These are phyloP conservation scores for Mucor indicus DNA, from an alignment of 371 early-diverging fungal genomes.

Conservation along the genomic window DNA sequence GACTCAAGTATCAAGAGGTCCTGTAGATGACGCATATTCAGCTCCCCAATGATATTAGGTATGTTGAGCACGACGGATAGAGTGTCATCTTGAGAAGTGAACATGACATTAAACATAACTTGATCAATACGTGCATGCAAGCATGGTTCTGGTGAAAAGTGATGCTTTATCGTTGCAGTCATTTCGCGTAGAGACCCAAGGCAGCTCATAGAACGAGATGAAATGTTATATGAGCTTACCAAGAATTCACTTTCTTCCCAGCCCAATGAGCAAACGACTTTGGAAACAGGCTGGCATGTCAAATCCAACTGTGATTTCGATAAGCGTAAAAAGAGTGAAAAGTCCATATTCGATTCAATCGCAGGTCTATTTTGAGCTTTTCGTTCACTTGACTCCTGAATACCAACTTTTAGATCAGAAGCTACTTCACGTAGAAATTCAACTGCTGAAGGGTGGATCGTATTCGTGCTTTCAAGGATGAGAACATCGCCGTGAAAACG, in stretches of 20 bases:
- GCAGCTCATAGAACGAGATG: constrained; percentile 54
- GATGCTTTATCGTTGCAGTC: constrained; percentile 67
- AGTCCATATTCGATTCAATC: constrained; percentile 26
- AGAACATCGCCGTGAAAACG: constrained; percentile 66
- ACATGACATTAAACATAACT: constrained; percentile 55
- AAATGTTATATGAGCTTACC: constrained; percentile 37
- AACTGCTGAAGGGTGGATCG: constrained; percentile 70
- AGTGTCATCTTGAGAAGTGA: constrained; percentile 44
- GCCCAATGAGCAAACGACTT: constrained; percentile 69
- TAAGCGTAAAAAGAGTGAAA: constrained; percentile 52
- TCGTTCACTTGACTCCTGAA: constrained; percentile 49
- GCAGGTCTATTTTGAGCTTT: constrained; percentile 24
- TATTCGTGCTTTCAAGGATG: constrained; percentile 75
- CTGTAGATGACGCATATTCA: constrained; percentile 79
- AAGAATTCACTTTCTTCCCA: constrained; percentile 74
- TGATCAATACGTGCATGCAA: constrained; percentile 60
- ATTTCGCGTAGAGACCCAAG: constrained; percentile 58
- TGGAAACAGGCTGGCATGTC: constrained; percentile 77
- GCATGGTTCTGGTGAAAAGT: constrained; percentile 83
- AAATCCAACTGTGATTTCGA: constrained; percentile 69
- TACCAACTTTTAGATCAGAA: constrained; percentile 63
- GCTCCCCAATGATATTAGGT: constrained; percentile 47
- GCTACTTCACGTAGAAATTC: constrained; percentile 69
- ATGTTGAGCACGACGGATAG: constrained; percentile 60
- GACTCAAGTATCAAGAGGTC: constrained; percentile 68